A percentile compares a stretch with the other conserved stretches of the same genome.
phyloP scores from a whole-genome alignment of 1,284 basidiomycete genomes.

The Stygiomarasmius scandens region DNA sequence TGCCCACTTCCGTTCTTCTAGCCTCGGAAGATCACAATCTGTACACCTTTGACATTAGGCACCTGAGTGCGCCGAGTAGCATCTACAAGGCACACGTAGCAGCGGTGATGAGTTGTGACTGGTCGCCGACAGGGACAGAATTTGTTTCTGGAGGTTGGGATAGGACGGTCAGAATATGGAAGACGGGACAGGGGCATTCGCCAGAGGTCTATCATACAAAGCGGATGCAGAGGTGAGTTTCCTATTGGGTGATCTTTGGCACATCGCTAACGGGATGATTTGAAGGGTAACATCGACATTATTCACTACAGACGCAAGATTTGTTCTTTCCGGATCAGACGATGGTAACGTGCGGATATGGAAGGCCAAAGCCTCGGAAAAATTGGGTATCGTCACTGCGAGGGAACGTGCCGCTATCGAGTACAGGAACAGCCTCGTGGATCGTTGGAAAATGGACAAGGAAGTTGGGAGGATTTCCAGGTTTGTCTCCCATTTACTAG shows the following conservation, averaged over 20 bases:
- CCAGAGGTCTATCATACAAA: constrained; percentile 98
- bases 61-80: constrained; percentile 82
- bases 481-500: constrained; percentile 40
- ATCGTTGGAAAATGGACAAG: constrained; percentile 86
- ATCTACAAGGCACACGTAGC: constrained; percentile 98
- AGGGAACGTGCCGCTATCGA: constrained; percentile 92
- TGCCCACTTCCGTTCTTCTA: constrained; percentile 89
- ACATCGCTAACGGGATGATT: constrained; percentile 15
- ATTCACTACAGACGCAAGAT: constrained; percentile 91
- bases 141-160: constrained; percentile 98
- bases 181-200: constrained; percentile 79
- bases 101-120: constrained; percentile 91
- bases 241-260: not conserved
- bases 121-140: constrained; percentile 94
- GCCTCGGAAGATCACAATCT: constrained; percentile 98
- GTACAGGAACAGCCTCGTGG: constrained; percentile 87
- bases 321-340: constrained; percentile 92
- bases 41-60: constrained; percentile 96
- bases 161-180: constrained; percentile 93
- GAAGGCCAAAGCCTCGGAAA: constrained; percentile 94
- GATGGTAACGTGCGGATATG: constrained; percentile 97
- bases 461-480: constrained; percentile 85
- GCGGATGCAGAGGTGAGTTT: constrained; percentile 89
- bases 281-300: constrained; percentile 69
- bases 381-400: constrained; percentile 89